phyloP scores from a whole-genome alignment of 2,329 filamentous ascomycete species.

The Uncinocarpus reesii region DNA sequence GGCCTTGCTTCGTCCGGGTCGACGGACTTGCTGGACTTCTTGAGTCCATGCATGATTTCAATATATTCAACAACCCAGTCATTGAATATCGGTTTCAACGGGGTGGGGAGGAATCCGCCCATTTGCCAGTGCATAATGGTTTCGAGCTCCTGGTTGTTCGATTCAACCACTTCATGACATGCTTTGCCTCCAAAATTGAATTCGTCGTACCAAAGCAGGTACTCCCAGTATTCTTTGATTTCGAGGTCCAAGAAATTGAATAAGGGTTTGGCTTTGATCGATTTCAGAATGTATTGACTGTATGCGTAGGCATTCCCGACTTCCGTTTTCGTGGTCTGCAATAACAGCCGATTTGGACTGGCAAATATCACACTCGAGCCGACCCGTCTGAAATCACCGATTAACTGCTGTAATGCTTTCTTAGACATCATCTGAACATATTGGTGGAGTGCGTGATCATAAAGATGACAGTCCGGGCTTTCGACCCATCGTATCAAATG shows the following conservation, averaged over 20 bases:
- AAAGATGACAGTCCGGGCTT: slow-evolving; percentile 84
- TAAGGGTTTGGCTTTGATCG: slow-evolving; percentile 85
- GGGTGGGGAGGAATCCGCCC: slow-evolving; percentile 69
- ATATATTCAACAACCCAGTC: slow-evolving; percentile 94
- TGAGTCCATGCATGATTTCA: slow-evolving; percentile 80
- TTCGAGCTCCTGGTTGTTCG: slow-evolving; percentile 69
- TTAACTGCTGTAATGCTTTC: slow-evolving; percentile 92
- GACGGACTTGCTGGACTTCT: slow-evolving; percentile 55
- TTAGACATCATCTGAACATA: slow-evolving; percentile 98
- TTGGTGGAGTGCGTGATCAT: slow-evolving; percentile 86
- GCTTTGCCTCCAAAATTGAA: slow-evolving; percentile 97
- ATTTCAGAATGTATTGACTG: slow-evolving; percentile 94
- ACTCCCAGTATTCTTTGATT: slow-evolving; percentile 99
- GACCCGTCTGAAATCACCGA: slow-evolving; percentile 90
- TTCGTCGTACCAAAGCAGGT: slow-evolving; percentile 96
- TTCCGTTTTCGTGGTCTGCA: slow-evolving; percentile 94
- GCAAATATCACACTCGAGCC: slow-evolving; percentile 95
- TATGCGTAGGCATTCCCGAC: slow-evolving; percentile 96
- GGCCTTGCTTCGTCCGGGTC: slow-evolving; percentile 48
- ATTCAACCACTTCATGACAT: slow-evolving; percentile 66
- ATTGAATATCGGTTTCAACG: slow-evolving; percentile 74
- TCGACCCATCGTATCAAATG: slow-evolving; percentile 97
- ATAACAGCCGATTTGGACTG: slow-evolving; percentile 72
- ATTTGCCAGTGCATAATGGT: slow-evolving; percentile 99
- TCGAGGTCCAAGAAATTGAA: slow-evolving; percentile 97